Evolutionary conservation across 352 stramenopile genomes (phyloP).

Genomic region (Pseudoperonospora humuli): DNA sequence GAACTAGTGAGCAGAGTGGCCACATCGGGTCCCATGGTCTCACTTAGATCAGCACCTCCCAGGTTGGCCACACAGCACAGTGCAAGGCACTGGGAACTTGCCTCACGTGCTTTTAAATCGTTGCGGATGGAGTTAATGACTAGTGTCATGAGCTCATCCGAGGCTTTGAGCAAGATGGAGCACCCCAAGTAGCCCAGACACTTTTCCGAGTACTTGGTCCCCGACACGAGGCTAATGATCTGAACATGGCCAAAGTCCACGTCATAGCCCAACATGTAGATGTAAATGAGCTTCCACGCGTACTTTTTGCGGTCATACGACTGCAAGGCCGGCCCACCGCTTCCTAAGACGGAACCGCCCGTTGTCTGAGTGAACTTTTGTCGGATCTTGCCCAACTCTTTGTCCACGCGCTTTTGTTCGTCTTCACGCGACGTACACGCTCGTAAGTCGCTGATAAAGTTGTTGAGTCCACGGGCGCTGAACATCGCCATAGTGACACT

Average conservation of each 20-base stretch:
- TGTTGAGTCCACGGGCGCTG: conserved; percentile 69
- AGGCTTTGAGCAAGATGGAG: conserved; percentile 92
- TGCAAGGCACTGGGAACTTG: conserved; percentile 89
- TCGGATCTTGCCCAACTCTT: conserved; percentile 97
- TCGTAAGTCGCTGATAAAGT: conserved; percentile 77
- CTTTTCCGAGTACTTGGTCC: conserved; percentile 91
- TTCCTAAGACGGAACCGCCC: conserved; percentile 9
- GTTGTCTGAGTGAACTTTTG: conserved; percentile 91
- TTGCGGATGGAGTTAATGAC: conserved; percentile 96
- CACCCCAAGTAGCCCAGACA: conserved; percentile 92
- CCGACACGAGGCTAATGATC: conserved; percentile 92
- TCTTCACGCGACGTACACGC: conserved; percentile 81
- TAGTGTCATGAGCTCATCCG: conserved; percentile 82
- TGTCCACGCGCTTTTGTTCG: conserved; percentile 93
- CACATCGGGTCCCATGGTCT: conserved; percentile 91
- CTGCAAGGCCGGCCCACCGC: conserved; percentile 53
- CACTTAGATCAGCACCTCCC: conserved; percentile 90
- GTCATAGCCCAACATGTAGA: too few relatives aligned
- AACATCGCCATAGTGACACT: conserved; percentile 60
- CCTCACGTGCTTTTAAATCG: conserved; percentile 88
- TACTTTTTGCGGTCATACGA: conserved; percentile 99
- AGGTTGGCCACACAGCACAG: conserved; percentile 95
- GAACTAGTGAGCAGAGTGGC: conserved; percentile 89
- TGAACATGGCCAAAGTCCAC: conserved; percentile 98
- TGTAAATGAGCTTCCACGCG: conserved; percentile 99